These are phyloP conservation scores for Aspergillus wentii DNA, from an alignment of 495 filamentous ascomycete genomes.

Conservation along the genomic window DNA sequence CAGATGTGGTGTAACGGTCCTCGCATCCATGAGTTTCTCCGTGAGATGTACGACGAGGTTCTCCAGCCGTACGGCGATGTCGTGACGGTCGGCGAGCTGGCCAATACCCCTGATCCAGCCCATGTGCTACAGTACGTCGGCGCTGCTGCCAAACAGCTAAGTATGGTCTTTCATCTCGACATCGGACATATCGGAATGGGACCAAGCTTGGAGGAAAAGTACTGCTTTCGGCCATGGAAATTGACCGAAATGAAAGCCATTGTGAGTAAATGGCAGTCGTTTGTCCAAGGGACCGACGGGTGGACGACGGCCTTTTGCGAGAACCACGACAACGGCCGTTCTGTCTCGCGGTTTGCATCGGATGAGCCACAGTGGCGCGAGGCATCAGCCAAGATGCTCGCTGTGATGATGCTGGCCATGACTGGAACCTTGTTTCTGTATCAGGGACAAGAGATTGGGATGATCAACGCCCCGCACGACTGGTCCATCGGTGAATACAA, in stretches of 20 bases:
- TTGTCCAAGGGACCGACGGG: slow-evolving; percentile 45
- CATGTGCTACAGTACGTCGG: slow-evolving; percentile 44
- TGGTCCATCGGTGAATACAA: slow-evolving; percentile 59
- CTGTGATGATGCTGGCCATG: slow-evolving; percentile 46
- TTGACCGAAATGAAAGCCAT: slow-evolving; percentile 34
- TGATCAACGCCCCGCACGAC: slow-evolving; percentile 56
- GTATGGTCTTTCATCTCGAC: slow-evolving; percentile 55
- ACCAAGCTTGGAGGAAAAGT: slow-evolving; percentile 29
- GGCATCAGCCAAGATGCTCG: slow-evolving; percentile 51
- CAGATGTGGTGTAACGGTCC: slow-evolving; percentile 53
- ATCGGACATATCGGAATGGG: slow-evolving; percentile 44
- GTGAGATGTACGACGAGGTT: slow-evolving; percentile 41
- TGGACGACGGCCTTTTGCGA: slow-evolving; percentile 51
- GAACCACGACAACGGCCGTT: slow-evolving; percentile 60
- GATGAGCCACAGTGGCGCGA: slow-evolving; percentile 36
- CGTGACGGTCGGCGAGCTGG: slow-evolving; percentile 50
- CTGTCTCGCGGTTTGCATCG: slow-evolving; percentile 47
- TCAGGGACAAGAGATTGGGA: slow-evolving; percentile 68
- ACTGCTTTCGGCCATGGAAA: slow-evolving; percentile 33
- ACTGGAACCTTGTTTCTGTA: slow-evolving; percentile 64
- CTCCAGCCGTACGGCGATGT: slow-evolving; percentile 40
- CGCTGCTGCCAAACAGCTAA: slow-evolving; percentile 36
- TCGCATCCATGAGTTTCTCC: slow-evolving; percentile 50
- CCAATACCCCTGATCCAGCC: slow-evolving; percentile 33
- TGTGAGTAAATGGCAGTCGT: slow-evolving; percentile 31